Percentiles rank a stretch among this genome's conserved stretches.
These are phyloP conservation scores for Apiospora arundinis DNA, from an alignment of 2,329 filamentous ascomycete species.

Conservation along the genomic window DNA sequence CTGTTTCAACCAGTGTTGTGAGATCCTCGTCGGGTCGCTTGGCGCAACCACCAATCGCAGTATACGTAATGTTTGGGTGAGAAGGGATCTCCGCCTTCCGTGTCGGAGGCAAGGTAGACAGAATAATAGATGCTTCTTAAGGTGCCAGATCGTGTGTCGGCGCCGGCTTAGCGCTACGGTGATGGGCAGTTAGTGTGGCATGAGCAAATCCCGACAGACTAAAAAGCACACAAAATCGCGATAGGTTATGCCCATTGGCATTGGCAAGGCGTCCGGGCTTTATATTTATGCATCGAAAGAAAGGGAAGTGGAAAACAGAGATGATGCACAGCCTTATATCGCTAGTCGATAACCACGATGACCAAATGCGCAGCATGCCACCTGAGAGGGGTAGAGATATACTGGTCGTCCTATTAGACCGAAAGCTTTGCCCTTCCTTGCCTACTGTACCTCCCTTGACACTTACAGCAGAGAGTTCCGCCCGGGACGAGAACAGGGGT, in stretches of 20 bases:
- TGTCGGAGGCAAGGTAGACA: constrained; percentile 12
- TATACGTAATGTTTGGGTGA: constrained; percentile 1
- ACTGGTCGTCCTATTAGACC: not conserved
- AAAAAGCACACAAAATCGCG: not conserved
- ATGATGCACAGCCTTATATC: not conserved
- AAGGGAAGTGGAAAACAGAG: not conserved
- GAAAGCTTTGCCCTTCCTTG: not conserved
- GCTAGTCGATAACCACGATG: not conserved
- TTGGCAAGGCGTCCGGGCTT: not conserved
- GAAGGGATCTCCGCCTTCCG: constrained; percentile 12
- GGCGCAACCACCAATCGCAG: not conserved
- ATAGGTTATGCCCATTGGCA: not conserved
- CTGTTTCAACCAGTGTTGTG: constrained; percentile 17
- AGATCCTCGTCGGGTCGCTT: constrained; percentile 1
- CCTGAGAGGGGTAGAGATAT: not conserved
- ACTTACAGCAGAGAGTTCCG: constrained; percentile 1
- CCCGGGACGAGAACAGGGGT: constrained; percentile 7
- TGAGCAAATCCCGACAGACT: constrained; percentile 6
- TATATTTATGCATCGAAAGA: not conserved
- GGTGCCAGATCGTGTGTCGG: constrained; percentile 15
- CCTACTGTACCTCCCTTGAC: not conserved
- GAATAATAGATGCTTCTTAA: constrained; percentile 8
- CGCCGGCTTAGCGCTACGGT: constrained; percentile 6
- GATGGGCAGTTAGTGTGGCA: not conserved
- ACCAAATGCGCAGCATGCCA: not conserved